Evolutionary conservation across 257 asterid species (phyloP), one percentile per base, ranked within the genome.

Genomic region (Verbena officinalis): DNA sequence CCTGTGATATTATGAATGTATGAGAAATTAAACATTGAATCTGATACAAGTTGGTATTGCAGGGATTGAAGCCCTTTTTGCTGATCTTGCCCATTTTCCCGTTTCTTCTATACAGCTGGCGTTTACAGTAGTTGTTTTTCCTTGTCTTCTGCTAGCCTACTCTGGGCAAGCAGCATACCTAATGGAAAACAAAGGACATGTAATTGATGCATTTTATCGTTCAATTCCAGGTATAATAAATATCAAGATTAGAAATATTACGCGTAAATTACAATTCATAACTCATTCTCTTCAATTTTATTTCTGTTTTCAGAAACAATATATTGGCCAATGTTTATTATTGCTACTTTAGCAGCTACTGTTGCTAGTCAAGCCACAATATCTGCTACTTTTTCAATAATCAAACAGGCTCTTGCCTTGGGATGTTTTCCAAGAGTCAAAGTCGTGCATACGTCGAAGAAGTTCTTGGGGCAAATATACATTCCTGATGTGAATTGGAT

Each of bases 341-440:
- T 89, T 70, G 96, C 96, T 60, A 84, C 95, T 59, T 78, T 86
- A 57, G 96, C 95, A 63, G 92, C 95, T 51, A 66, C 84, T 50
- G 93, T 89, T 70, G 96, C 95, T 20, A 89, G 96, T 74, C 96
- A 89, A 75, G 95, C 95, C 57, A 80, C 87, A 52, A 86, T 86
- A 59, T 75, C 89, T 14, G 96, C 95, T 38, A 82, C 90, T 17
- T 89, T 89, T 75, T 89, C 95, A 12, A 82, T 86, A 64, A 76
- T 89, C 67, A 84, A 82, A 81, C 95, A 89, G 73, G 89, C 90
- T 61, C 78, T 78, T 53, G 92, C 95, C 1, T 81, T 78, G 13
- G 96, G 95, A 39, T 89, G 95, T 70, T 86, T 89, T 55, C 96
- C 95, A 3, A 75, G 92, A 70, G 92, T 89, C 39, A 86, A 84